Base-by-base conservation (phyloP, 352 stramenopile species). In the Globisporangium barbulae region DNA sequence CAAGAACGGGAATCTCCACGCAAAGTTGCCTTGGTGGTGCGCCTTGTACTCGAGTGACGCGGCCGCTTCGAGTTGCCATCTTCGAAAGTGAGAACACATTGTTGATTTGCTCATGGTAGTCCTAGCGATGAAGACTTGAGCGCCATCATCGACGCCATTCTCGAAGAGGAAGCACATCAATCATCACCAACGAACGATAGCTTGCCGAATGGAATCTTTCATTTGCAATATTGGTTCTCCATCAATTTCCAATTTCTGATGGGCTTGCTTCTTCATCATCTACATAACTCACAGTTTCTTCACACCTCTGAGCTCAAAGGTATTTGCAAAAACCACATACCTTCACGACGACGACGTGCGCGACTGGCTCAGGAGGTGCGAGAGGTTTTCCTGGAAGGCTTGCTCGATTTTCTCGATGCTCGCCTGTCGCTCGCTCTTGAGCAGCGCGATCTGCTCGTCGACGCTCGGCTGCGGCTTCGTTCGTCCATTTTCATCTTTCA, bases 331-430 rank as follows among this genome's bases (percentile, higher is more conserved):
- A 21, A 8, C 35, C 8, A 44, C 39, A 21, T 8, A 30, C n/a
- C 35, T 48, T 61, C 9, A 5, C 15, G 13, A 10, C 44, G 22
- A 66, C 12, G 17, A 67, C 8, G 31, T n/a, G 28, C 44, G 53
- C 21, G 53, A 25, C 47, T 71, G 64, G 15, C 48, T 71, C 48
- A 76, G 42, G 47, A 84, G 61, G 22, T 48, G 42, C 31, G 68
- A 56, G 33, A 88, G 53, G 19, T 79, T 53, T 22, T 76, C 66
- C 17, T 85, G 67, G 47, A 79, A 88, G 19, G 64, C 72, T 56
- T 65, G 64, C 59, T 88, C 76, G 5, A 75, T 70, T 45, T 73
- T 50, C 39, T 72, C 68, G 1, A 85, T 21, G 39, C 61, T 54
- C 49, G 64, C 67, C 25, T 65, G 69, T 12, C 63, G 80, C 39